Evolutionary conservation across 1,284 basidiomycete species (phyloP).

Genomic region (Irpex sp.): DNA sequence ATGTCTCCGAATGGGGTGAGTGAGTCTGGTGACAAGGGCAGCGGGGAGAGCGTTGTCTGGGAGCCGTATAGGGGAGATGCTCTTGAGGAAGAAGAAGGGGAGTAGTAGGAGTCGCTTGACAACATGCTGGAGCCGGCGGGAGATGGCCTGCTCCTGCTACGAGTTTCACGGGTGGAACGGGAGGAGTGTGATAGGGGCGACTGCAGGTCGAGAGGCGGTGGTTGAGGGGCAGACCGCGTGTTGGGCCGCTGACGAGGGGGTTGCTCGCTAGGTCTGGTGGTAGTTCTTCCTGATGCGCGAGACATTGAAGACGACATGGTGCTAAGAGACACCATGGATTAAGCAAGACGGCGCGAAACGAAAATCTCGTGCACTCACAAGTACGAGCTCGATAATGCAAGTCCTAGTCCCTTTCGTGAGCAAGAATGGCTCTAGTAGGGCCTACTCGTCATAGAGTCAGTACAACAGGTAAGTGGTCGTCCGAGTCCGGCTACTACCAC

Average conservation of each 20-base stretch:
- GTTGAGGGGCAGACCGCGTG: constrained; percentile 7
- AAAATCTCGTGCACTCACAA: neutral
- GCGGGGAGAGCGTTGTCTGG: neutral
- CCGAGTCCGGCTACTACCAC: neutral
- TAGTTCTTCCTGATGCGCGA: neutral
- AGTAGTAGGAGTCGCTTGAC: constrained; percentile 1
- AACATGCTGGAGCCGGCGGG: neutral
- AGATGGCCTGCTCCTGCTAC: constrained; percentile 3
- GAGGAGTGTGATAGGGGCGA: neutral
- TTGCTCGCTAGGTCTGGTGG: neutral
- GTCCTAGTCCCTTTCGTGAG: neutral
- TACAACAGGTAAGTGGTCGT: neutral
- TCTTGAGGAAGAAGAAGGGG: constrained; percentile 1
- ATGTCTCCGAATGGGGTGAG: neutral
- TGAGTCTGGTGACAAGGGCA: constrained; percentile 7
- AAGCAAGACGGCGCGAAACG: neutral
- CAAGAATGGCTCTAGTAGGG: neutral
- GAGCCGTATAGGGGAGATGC: constrained; percentile 6
- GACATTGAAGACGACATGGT: neutral
- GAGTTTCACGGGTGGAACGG: neutral
- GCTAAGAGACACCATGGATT: neutral
- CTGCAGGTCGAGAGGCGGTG: constrained; percentile 9
- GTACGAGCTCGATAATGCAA: neutral
- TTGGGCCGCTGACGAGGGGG: constrained; percentile 9
- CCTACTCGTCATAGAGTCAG: neutral